Conservation (phyloP, 345 rosid genomes). For the Euphorbia tirucalli region DNA sequence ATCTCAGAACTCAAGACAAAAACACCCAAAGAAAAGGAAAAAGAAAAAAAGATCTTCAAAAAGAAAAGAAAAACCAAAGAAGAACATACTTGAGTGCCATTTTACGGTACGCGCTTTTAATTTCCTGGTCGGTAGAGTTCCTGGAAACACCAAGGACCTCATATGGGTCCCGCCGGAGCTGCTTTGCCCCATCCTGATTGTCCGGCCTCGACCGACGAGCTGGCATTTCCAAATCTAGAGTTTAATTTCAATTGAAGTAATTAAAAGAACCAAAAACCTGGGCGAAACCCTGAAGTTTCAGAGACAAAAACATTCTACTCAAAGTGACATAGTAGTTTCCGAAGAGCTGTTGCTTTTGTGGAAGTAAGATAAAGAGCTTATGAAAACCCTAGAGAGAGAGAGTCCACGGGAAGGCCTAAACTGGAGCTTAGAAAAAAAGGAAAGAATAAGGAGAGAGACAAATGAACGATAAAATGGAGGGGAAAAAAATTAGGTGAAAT, state of each 20-base stretch:
- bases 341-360: not conserved
- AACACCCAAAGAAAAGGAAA: not conserved
- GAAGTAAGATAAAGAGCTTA: not conserved
- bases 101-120: slow-evolving; percentile 84
- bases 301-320: not conserved
- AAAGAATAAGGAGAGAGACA: slow-evolving; percentile 11
- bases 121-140: slow-evolving; percentile 90
- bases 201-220: slow-evolving; percentile 41
- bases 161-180: slow-evolving; percentile 86
- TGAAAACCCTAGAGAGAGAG: slow-evolving; percentile 20
- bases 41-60: not conserved
- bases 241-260: slow-evolving; percentile 1
- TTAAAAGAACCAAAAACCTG: not conserved
- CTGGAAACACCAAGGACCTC: slow-evolving; percentile 74
- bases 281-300: not conserved
- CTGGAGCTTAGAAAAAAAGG: slow-evolving; percentile 1
- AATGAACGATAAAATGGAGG: slow-evolving; percentile 17
- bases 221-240: slow-evolving; percentile 24
- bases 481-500: slow-evolving; percentile 11
- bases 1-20: not conserved
- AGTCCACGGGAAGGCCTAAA: slow-evolving; percentile 17
- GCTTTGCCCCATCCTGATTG: slow-evolving; percentile 56
- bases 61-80: not conserved
- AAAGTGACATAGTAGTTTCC: not conserved
- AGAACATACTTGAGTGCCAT: slow-evolving; percentile 77